A percentile compares a stretch with the other conserved stretches of the same genome.
Evolutionary conservation across 768 basidiomycete genomes (phyloP).

Genomic region (Psilocybe azurescens): DNA sequence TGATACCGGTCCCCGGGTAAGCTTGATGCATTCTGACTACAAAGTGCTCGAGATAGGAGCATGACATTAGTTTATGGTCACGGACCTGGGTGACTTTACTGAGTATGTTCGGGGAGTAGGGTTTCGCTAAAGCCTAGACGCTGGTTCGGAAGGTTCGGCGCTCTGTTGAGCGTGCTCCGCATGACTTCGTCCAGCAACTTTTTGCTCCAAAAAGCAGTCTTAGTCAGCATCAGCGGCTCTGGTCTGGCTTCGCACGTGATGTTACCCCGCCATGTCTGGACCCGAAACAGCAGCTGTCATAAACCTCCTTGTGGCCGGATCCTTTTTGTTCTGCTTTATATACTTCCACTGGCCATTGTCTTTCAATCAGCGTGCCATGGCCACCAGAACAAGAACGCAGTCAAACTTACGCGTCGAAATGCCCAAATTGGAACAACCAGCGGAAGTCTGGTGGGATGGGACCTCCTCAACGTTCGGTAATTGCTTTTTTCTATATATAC

Average conservation of each 20-base stretch:
- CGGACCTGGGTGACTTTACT: not conserved
- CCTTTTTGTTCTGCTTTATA: constrained; percentile 8
- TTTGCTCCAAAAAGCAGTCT: not conserved
- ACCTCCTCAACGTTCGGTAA: constrained; percentile 23
- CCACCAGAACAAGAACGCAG: constrained; percentile 22
- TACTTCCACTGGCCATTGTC: constrained; percentile 22
- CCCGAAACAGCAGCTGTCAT: not conserved
- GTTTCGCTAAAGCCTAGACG: not conserved
- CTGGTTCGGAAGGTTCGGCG: not conserved
- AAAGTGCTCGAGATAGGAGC: not conserved
- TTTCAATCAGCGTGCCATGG: constrained; percentile 13
- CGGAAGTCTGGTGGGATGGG: constrained; percentile 31
- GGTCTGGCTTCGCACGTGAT: constrained; percentile 7
- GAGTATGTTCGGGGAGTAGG: not conserved
- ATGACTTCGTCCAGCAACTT: not conserved
- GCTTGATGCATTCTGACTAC: not conserved
- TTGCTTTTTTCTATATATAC: constrained; percentile 1
- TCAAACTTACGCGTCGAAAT: constrained; percentile 17
- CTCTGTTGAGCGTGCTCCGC: not conserved
- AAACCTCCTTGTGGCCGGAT: constrained; percentile 4
- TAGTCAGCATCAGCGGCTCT: not conserved
- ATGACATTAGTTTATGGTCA: not conserved
- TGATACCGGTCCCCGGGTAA: not conserved
- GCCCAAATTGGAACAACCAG: constrained; percentile 18
- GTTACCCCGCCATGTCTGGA: constrained; percentile 5